Evolutionary conservation across 164 flowering plant genomes (phyloP), one percentile per base, ranked within the genome.

Genomic region (Kalanchoe fedtschenkoi): DNA sequence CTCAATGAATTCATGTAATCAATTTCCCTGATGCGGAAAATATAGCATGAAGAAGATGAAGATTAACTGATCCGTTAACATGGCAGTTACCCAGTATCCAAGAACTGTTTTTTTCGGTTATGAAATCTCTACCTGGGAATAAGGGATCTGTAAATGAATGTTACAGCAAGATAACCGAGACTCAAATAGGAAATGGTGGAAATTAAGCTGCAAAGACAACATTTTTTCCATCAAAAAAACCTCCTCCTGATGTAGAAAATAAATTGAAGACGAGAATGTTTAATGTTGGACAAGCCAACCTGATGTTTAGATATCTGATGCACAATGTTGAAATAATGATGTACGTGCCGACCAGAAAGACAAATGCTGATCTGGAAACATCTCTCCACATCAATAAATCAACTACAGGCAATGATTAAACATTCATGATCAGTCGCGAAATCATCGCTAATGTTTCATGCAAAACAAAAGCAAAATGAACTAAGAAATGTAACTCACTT

Each of bases 141-240:
- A n/a, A 88, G 55, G 34, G 95, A 70, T 70, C 76, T 86, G 72
- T 77, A 81, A 28, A 92, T 43, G 70, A 86, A 89, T 29, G 73
- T 80, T 75, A 79, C 75, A 58, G 90, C 90, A 39, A 92, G 88
- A 71, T 78, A 88, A 55, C 81, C 62, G 53, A 92, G 85, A 56
- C 96, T 81, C 78, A 82, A 30, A 65, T 90, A 90, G 44, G 96
- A 83, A 68, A 79, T 70, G 64, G 78, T 81, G 39, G 96, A 81
- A 63, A 88, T 79, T 8, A 88, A 78, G 85, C 97, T 92, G 91
- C 53, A 69, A 41, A 70, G 58, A n/a, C 22, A 29, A 15, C 34
- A 29, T 65, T 5, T 5, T 2, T 16, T 13, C 19, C 41, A 57
- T 30, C 21, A 17, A 38, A 38, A 1, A 66, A 42, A 55, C 19